Evolutionary conservation across 176 grass and related monocot species (phyloP), one percentile per base, ranked within the genome.

Genomic region (Aegilops sharonensis): DNA sequence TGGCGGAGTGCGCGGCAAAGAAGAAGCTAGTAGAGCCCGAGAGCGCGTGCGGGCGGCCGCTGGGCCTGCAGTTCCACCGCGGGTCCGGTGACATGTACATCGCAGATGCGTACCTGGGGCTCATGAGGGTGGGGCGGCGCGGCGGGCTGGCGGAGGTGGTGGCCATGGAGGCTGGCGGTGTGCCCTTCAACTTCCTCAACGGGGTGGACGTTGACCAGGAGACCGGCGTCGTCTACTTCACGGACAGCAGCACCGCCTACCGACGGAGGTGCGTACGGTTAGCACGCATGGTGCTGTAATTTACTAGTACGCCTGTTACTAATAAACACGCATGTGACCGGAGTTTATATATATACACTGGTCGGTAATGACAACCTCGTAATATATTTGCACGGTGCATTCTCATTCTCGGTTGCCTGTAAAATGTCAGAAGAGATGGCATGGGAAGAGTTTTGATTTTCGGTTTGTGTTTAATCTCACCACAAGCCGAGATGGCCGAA

Each of bases 191-290:
- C 68, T 95, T 98, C 73, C 68, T 86, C 13, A 98, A 98, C 78
- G 96, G 93, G 32, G 66, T 98, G 5, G 96, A 98, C 36, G 84
- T 98, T 29, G 91, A 98, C 81, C 96, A 98, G 87, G 29, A 84
- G 24, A 98, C 91, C 14, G 96, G 91, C 5, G 82, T 78, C 12
- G 93, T 98, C 10, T 98, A 95, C 84, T 98, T 98, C 88, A 95
- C 90, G 2, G 93, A 94, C 59, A 98, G 96, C 80, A 98, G 96
- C 90, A 87, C 78, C 43, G 30, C 72, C 42, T 89, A 56, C 64
- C 84, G 63, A 31, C 91, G 95, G 40, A 90, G 85, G 95, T 98
- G 5, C 35, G 35, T 34, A 34, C 32, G 32, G 32, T 34, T 0
- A 34, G 32, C 32, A 4, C 4, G 32, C 32, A 34, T 4, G 32